Percentiles rank a stretch among this genome's conserved stretches.
These are phyloP conservation scores for Apiotrichum sp. DNA, from an alignment of 1,284 basidiomycete genomes.

Conservation along the genomic window DNA sequence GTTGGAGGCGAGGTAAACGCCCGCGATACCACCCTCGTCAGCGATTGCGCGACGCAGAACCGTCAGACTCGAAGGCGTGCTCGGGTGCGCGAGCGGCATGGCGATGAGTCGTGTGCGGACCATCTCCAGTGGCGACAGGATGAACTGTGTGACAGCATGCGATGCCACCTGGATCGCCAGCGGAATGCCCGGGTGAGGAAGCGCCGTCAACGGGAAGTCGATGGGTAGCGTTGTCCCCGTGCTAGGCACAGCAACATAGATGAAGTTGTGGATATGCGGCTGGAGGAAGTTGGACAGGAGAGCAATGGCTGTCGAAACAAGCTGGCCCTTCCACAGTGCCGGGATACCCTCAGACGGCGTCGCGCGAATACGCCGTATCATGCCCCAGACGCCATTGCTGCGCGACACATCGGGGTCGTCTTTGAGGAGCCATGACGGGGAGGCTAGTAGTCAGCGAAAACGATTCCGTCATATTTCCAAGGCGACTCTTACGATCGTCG, in stretches of 20 bases:
- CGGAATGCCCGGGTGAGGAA: conserved; percentile 61
- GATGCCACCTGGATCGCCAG: conserved; percentile 69
- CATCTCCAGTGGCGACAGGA: conserved; percentile 59
- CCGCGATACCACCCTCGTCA: conserved; percentile 78
- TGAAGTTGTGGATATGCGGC: conserved; percentile 59
- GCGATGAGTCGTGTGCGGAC: conserved; percentile 54
- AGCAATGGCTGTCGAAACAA: conserved; percentile 39
- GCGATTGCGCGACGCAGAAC: conserved; percentile 70
- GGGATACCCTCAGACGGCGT: conserved; percentile 83
- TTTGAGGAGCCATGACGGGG: conserved; percentile 39
- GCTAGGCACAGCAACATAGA: conserved; percentile 50
- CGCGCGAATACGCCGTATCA: conserved; percentile 80
- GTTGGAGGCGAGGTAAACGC: conserved; percentile 80
- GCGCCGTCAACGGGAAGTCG: conserved; percentile 55
- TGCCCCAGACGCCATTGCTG: conserved; percentile 78
- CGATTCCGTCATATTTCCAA: too few species aligned
- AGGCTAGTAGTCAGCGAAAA: conserved; percentile 5
- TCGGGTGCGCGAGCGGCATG: conserved; percentile 53
- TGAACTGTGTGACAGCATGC: conserved; percentile 72
- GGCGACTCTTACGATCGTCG: conserved; percentile 33
- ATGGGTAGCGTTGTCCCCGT: conserved; percentile 36
- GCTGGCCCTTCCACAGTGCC: conserved; percentile 79
- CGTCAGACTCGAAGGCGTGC: conserved; percentile 62
- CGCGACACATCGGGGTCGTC: conserved; percentile 44
- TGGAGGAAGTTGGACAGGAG: conserved; percentile 43